Conservation (phyloP, 768 basidiomycete genomes). For the Antrodiella citrinella region DNA sequence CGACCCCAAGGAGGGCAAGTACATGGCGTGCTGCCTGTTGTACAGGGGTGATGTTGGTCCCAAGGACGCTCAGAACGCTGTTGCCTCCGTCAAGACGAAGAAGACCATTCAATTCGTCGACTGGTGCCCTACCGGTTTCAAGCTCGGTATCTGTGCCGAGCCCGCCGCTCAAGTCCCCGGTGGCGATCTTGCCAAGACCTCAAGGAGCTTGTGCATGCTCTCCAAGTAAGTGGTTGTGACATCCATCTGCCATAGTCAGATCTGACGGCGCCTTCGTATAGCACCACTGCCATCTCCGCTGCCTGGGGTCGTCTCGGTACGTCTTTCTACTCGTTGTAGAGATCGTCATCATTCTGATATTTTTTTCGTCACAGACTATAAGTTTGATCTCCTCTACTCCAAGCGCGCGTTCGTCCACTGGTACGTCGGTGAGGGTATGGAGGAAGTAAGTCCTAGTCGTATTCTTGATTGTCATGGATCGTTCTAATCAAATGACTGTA, state of each 20-base stretch:
- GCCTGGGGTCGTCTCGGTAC: constrained; percentile 85
- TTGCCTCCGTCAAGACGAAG: constrained; percentile 94
- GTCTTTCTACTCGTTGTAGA: no score
- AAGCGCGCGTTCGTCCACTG: constrained; percentile 89
- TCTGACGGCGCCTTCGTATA: constrained; percentile 19
- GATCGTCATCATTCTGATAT: neutral
- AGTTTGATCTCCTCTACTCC: constrained; percentile 97
- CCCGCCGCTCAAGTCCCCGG: constrained; percentile 86
- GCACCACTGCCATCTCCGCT: constrained; percentile 87
- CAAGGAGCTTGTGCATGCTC: constrained; percentile 94
- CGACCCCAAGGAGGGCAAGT: constrained; percentile 97
- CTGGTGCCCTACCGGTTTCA: constrained; percentile 98
- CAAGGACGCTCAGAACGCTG: constrained; percentile 91
- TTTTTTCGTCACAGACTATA: constrained; percentile 57
- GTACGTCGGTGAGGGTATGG: constrained; percentile 99
- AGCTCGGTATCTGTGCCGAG: constrained; percentile 95
- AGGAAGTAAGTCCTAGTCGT: constrained; percentile 53
- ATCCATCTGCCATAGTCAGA: neutral
- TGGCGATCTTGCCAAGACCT: constrained; percentile 91
- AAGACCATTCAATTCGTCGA: constrained; percentile 97
- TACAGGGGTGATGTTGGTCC: constrained; percentile 97
- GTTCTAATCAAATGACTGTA: constrained; percentile 18
- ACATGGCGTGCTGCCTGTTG: constrained; percentile 91
- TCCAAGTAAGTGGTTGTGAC: constrained; percentile 52
- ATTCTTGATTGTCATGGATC: neutral